Conservation (phyloP, 495 filamentous ascomycete genomes). For the Apodospora peruviana region DNA sequence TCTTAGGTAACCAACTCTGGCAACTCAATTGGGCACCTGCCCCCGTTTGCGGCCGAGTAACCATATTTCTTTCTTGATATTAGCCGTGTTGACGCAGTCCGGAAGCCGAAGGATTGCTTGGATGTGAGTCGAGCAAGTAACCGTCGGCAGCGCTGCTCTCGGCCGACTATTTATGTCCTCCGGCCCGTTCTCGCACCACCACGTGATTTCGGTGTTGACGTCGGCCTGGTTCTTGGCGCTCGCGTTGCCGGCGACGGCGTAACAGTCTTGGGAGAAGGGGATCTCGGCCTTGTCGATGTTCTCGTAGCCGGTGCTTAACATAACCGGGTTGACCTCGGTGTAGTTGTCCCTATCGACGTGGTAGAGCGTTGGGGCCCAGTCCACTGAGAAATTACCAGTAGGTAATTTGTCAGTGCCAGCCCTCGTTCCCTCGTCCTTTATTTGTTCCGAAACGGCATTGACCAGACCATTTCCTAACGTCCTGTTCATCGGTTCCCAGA, state of each 20-base stretch:
- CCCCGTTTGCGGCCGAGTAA: conserved; percentile 26
- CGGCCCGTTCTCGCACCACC: conserved; percentile 34
- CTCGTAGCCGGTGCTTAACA: conserved; percentile 46
- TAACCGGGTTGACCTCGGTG: conserved; percentile 35
- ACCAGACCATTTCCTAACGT: too few relatives aligned
- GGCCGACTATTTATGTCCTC: conserved; percentile 28
- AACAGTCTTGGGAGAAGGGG: conserved; percentile 56
- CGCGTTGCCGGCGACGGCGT: conserved; percentile 31
- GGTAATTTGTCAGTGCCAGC: too few relatives aligned
- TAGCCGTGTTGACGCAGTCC: conserved; percentile 28
- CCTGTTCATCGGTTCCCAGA: too few relatives aligned
- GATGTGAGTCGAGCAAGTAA: conserved; percentile 30
- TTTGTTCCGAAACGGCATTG: too few relatives aligned
- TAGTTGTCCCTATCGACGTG: conserved; percentile 32
- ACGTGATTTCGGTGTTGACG: conserved; percentile 26
- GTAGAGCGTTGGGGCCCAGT: conserved; percentile 30
- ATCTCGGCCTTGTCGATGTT: conserved; percentile 83
- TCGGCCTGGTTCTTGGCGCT: conserved; percentile 25
- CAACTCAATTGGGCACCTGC: conserved; percentile 27
- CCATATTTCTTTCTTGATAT: conserved; percentile 28
- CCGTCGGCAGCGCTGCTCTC: conserved; percentile 25
- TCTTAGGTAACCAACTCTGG: too few relatives aligned
- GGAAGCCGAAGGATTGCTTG: conserved; percentile 31
- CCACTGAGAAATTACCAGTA: too few relatives aligned
- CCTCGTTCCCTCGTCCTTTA: too few relatives aligned